Evolutionary conservation across 805 yeast species (phyloP), one percentile per base, ranked within the genome.

Genomic region (Metschnikowia cerradonensis): DNA sequence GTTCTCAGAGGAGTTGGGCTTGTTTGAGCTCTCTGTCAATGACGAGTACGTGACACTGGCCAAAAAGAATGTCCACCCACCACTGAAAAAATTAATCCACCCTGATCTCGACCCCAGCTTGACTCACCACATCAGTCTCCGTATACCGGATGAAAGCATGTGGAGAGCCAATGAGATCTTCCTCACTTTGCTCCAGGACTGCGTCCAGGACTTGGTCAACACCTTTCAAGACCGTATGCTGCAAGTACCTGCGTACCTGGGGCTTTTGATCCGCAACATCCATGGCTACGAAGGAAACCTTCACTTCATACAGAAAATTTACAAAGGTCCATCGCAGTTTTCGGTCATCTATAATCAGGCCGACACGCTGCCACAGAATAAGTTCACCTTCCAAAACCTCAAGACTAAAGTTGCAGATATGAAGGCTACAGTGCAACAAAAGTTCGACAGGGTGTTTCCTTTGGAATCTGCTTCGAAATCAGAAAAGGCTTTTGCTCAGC

Each of bases 151-250:
- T 53, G 86, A 79, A 35, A 77, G 82, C 50, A 75, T 79, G 7
- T 90, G 97, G 96, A 77, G 76, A 60, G 94, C 92, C 4, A 77
- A 77, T 51, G 96, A 90, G 48, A 77, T 91, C 4, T 90, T 83
- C 62, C 70, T 81, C 63, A 80, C 89, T 0, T 54, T 90, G 51
- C 58, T 90, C 37, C 84, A 85, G 57, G 94, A 90, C 46, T 81
- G 88, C 6, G 68, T 90, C n/a, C 68, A 77, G 48, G 64, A 68
- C 4, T 61, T 84, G 26, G 58, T 72, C 30, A 70, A 67, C 22
- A 57, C 51, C 6, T 61, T 58, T 37, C 62, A 60, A 1, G 45
- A 57, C 3, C 42, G 20, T 10, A 46, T 65, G 15, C 55, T 59
- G 3, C 56, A 59, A 2, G 50, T 77, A 13, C 81, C 83, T 1